Base-by-base conservation (phyloP, 495 filamentous ascomycete genomes). In the Penicillium cosmopolitanum region DNA sequence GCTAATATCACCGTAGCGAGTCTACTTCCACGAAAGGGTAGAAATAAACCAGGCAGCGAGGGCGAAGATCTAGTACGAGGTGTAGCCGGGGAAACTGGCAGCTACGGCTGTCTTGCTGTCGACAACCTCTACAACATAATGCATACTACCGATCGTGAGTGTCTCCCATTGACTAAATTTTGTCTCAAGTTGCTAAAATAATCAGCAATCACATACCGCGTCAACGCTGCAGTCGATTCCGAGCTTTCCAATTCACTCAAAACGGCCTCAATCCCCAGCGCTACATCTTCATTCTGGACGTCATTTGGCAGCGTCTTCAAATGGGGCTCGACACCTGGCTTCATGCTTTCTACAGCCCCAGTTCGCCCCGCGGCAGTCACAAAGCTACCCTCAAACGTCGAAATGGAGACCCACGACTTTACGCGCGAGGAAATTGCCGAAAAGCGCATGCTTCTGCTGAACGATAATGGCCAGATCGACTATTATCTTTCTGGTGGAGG, bases 81-180 rank as follows among this genome's bases (percentile, higher is more conserved):
- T 25, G 81, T 97, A 43, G 86, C 87, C 38, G 93, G 90, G 7
- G 86, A 93, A 47, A 78, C 80, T 13, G 93, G 89, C 50, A 84
- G 76, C 12, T 97, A 92, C 69, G 95, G 95, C 28, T 98, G 94
- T 73, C 75, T 97, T 38, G 91, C 93, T 5, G 91, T 97, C 9
- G 92, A 97, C 66, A 98, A 98, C 69, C 82, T 98, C 47, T 98
- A 97, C 81, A 98, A 98, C 70, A 86, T 98, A 60, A 82, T 98
- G 67, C 81, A 86, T 59, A 82, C 81, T 38, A 84, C 83, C 18
- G 85, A 87, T 59, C 83, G 79, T 82, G 71, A 50, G 73, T 66
- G 9, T n/a, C 31, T 19, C 19, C 8, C 40, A 19, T 36, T 12
- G 35, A 11, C 3, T 38, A 38, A 15, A 4, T 9, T n/a, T 12